Percentiles rank a stretch among this genome's conserved stretches.
phyloP scores from a whole-genome alignment of 1,284 basidiomycete genomes.

The Sporisorium reilianum region DNA sequence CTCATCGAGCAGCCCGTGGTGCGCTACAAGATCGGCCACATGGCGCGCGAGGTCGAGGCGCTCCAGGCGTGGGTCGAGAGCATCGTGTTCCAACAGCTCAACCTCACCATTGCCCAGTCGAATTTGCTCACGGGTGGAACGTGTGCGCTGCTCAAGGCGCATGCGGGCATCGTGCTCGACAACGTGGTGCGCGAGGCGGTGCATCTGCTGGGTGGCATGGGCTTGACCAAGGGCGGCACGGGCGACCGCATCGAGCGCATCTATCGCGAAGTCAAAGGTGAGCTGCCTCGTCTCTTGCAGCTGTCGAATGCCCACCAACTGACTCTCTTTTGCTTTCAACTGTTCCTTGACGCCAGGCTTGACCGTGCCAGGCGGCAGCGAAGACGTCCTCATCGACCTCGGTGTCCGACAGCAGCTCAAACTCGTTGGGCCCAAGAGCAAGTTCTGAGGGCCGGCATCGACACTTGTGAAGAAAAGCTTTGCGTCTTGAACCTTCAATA shows the following conservation, averaged over 20 bases:
- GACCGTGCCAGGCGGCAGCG: slow-evolving; percentile 57
- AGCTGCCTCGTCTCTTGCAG: no score
- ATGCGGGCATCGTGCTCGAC: slow-evolving; percentile 60
- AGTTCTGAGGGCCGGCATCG: slow-evolving; percentile 26
- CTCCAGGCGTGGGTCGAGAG: slow-evolving; percentile 59
- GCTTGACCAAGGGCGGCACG: slow-evolving; percentile 56
- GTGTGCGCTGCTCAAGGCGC: slow-evolving; percentile 60
- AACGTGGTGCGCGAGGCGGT: slow-evolving; percentile 53
- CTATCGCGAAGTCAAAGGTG: slow-evolving; percentile 57
- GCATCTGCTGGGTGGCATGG: slow-evolving; percentile 60
- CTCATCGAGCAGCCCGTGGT: slow-evolving; percentile 65
- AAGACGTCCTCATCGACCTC: slow-evolving; percentile 60
- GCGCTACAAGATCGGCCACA: slow-evolving; percentile 61
- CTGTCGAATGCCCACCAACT: no score
- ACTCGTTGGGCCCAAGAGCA: slow-evolving; percentile 47
- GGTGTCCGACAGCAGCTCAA: slow-evolving; percentile 61
- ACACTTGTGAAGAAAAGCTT: no score
- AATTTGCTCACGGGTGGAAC: slow-evolving; percentile 57
- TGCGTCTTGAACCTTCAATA: no score
- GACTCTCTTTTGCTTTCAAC: no score
- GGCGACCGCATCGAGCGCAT: slow-evolving; percentile 62
- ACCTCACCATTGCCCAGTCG: slow-evolving; percentile 44
- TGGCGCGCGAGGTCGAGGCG: slow-evolving; percentile 62
- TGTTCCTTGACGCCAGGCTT: no score
- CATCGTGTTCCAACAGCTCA: slow-evolving; percentile 52